These are phyloP conservation scores for Phytopythium mirpurense DNA, from an alignment of 352 stramenopile genomes.

Conservation along the genomic window DNA sequence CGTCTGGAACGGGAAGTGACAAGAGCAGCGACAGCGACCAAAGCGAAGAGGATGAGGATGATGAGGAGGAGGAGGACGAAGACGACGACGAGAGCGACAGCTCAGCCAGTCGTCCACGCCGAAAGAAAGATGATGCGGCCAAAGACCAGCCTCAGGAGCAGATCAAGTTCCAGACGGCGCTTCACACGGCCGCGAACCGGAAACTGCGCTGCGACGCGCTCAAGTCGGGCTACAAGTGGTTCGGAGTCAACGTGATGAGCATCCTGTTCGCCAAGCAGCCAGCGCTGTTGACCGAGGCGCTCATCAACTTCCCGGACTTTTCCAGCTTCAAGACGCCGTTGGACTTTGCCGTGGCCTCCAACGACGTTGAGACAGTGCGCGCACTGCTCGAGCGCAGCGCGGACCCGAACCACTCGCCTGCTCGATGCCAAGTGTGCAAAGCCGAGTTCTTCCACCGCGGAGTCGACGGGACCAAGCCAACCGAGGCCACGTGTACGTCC, in stretches of 20 bases:
- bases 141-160: conserved; percentile 14
- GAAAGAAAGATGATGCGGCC: conserved; percentile 1
- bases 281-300: conserved; percentile 24
- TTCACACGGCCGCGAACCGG: conserved; percentile 46
- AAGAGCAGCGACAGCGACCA: conserved; percentile 6
- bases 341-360: conserved; percentile 44
- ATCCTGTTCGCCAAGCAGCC: conserved; percentile 38
- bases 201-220: conserved; percentile 28
- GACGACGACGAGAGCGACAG: neutral
- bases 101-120: neutral
- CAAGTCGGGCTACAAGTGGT: conserved; percentile 34
- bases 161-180: conserved; percentile 37
- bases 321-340: conserved; percentile 51
- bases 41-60: conserved; percentile 8
- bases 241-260: conserved; percentile 44
- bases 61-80: conserved; percentile 3
- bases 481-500: conserved; percentile 15
- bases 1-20: conserved; percentile 6
- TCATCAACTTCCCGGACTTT: conserved; percentile 44
- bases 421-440: conserved; percentile 40
- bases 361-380: conserved; percentile 31
- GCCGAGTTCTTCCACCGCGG: conserved; percentile 8
- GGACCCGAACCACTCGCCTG: conserved; percentile 46
- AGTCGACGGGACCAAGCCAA: conserved; percentile 4
- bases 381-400: conserved; percentile 32